Evolutionary conservation across 2,329 filamentous ascomycete species (phyloP), one percentile per base, ranked within the genome.

Genomic region (Hymenoscyphus scutula): DNA sequence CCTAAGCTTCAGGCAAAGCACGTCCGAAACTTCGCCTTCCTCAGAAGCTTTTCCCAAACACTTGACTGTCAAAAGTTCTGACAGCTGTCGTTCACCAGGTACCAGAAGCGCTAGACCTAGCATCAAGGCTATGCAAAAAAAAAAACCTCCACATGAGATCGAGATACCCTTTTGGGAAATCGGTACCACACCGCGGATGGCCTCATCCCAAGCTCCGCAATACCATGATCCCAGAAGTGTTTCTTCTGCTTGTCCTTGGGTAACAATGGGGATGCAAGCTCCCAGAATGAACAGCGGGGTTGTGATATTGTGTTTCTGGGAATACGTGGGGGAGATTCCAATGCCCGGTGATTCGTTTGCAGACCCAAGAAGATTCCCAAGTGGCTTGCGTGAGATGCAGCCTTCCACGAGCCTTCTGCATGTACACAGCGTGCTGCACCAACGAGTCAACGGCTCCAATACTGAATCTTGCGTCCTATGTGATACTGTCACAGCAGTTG

Each of bases 21-120:
- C 41, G 41, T 48, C 59, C 63, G 59, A 65, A 67, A 67, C 63
- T 23, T 65, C 65, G 65, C 60, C 53, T 56, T 58, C 63, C 62
- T 67, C 65, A 63, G 58, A 58, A 56, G 63, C 62, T 45, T 38
- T 48, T 17, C 56, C 37, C 37, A 58, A 48, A 58, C 56, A 27
- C 54, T 58, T 56, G n/a, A 54, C 58, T 56, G 51, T 23, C 17
- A 25, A 25, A 56, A 54, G n/a, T 60, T 62, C 53, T 63, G 65
- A 62, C 65, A 64, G 62, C 62, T 66, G 58, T 66, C 65, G 62
- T 23, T 48, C 41, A 48, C 41, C 41, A 25, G 62, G 61, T 59
- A 38, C 62, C 48, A 60, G 32, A 8, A 19, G 23, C 13, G 23
- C 57, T 27, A n/a, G 32, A 27, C 17, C 38, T 13, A 34, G 23